Evolutionary conservation across 1,284 basidiomycete genomes (phyloP).

Genomic region (Neolentinus lepideus): DNA sequence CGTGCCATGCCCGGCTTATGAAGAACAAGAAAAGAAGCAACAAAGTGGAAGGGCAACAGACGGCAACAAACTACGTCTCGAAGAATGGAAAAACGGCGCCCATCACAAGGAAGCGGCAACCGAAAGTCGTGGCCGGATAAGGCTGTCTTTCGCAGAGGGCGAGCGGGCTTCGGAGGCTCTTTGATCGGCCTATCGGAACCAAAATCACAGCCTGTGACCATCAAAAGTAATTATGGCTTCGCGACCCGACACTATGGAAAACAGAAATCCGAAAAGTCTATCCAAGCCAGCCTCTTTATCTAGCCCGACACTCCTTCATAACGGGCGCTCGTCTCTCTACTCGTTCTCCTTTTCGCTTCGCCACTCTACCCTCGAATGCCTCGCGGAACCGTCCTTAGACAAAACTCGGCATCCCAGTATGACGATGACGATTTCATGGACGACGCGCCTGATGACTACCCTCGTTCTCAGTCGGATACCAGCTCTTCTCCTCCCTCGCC

Average conservation of each 20-base stretch:
- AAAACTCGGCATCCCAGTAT: background rate
- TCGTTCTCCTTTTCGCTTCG: background rate
- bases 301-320: background rate
- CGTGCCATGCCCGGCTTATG: too few species aligned
- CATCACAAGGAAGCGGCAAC: background rate
- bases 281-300: background rate
- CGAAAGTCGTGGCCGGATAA: background rate
- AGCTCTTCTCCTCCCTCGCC: background rate
- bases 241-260: background rate
- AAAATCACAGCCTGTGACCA: background rate
- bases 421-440: background rate
- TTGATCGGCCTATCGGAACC: slow-evolving; percentile 1
- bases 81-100: background rate
- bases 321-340: background rate
- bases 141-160: background rate
- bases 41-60: background rate
- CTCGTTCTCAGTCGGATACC: background rate
- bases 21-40: background rate
- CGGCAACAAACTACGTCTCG: background rate
- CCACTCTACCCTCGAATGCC: background rate
- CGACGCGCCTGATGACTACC: background rate
- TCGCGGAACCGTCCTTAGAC: background rate
- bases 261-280: background rate
- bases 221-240: slow-evolving; percentile 1
- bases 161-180: background rate